Evolutionary conservation across 169 alveolate species (phyloP).

Genomic region (Plasmodium gallinaceum): DNA sequence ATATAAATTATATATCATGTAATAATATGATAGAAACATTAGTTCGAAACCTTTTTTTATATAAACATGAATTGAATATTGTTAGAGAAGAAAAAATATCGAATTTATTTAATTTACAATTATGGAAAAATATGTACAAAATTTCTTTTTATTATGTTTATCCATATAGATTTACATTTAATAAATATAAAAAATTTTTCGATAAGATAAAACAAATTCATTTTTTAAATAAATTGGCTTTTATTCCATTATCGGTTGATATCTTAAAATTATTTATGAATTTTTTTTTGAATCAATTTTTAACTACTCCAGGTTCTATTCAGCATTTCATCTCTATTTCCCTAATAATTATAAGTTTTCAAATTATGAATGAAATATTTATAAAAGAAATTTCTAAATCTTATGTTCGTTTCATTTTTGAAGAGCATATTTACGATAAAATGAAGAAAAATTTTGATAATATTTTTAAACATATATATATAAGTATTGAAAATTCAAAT

Average conservation of each 20-base stretch:
- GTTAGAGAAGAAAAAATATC: constrained; percentile 31
- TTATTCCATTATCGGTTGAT: constrained; percentile 45
- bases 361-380: constrained; percentile 66
- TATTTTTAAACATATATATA: constrained; percentile 15
- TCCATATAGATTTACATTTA: constrained; percentile 62
- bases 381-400: constrained; percentile 64
- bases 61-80: constrained; percentile 44
- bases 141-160: constrained; percentile 54
- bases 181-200: constrained; percentile 41
- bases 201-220: constrained; percentile 44
- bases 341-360: constrained; percentile 37
- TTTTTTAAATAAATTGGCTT: constrained; percentile 42
- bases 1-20: constrained; percentile 58
- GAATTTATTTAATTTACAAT: constrained; percentile 39
- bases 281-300: constrained; percentile 42
- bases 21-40: constrained; percentile 43
- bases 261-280: constrained; percentile 48
- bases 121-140: constrained; percentile 56
- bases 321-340: constrained; percentile 69
- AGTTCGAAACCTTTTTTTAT: constrained; percentile 41
- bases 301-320: constrained; percentile 31
- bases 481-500: constrained; percentile 4
- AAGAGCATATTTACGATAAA: not conserved
- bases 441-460: constrained; percentile 26
- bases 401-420: constrained; percentile 47